Percentiles rank a stretch among this genome's conserved stretches.
These are phyloP conservation scores for Musa schizocarpa DNA, from an alignment of 176 grass and related monocot species.

Conservation along the genomic window DNA sequence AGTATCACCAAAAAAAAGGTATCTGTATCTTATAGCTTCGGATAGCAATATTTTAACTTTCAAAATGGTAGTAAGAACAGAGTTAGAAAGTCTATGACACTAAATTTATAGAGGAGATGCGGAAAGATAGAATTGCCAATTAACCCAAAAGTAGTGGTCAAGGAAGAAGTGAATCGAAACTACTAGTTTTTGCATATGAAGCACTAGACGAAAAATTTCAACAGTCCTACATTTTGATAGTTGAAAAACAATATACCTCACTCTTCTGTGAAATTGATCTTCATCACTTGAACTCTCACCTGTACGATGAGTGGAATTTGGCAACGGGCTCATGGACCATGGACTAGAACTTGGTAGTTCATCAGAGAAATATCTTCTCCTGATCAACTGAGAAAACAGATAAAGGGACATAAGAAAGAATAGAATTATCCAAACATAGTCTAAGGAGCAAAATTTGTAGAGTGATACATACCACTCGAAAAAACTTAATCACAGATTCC, in stretches of 20 bases:
- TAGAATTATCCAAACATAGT: slow-evolving; percentile 18
- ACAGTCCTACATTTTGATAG: too few species aligned
- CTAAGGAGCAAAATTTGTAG: slow-evolving; percentile 9
- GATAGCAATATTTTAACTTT: too few species aligned
- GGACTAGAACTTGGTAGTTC: slow-evolving; percentile 60
- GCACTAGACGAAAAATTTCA: too few species aligned
- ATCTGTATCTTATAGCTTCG: too few species aligned
- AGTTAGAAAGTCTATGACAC: neutral
- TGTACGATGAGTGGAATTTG: slow-evolving; percentile 35
- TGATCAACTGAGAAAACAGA: slow-evolving; percentile 67
- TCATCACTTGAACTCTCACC: slow-evolving; percentile 58
- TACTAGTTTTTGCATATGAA: too few species aligned
- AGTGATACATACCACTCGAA: slow-evolving; percentile 60
- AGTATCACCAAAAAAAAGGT: too few species aligned
- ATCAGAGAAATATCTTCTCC: slow-evolving; percentile 88
- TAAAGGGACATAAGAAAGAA: neutral
- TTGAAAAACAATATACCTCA: slow-evolving; percentile 18
- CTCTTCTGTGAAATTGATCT: slow-evolving; percentile 65
- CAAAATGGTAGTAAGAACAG: neutral
- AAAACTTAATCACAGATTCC: slow-evolving; percentile 91
- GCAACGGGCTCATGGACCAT: slow-evolving; percentile 53
- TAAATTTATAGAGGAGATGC: neutral
- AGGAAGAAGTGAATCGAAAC: neutral
- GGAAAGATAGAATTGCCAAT: neutral
- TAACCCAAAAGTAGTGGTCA: neutral